Evolutionary conservation across 495 filamentous ascomycete genomes (phyloP).

Genomic region (Penicillium lagena): DNA sequence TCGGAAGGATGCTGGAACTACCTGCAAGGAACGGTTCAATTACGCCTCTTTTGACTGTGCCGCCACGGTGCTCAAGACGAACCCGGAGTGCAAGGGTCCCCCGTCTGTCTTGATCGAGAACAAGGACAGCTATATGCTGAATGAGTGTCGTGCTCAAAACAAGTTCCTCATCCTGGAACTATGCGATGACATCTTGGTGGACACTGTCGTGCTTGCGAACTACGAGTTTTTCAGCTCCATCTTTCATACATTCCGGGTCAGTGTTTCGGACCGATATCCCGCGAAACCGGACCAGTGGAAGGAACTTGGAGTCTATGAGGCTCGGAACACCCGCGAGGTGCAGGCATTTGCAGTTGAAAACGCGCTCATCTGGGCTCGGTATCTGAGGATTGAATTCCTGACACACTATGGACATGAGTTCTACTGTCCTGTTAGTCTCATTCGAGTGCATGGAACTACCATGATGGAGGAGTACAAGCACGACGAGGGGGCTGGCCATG

Average conservation of each 20-base stretch:
- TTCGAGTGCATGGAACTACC: slow-evolving; percentile 89
- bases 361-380: slow-evolving; percentile 91
- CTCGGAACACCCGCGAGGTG: slow-evolving; percentile 83
- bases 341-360: slow-evolving; percentile 91
- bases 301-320: slow-evolving; percentile 80
- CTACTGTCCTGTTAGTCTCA: slow-evolving; percentile 86
- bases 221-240: slow-evolving; percentile 99
- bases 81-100: slow-evolving; percentile 71
- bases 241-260: slow-evolving; percentile 82
- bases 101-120: slow-evolving; percentile 89
- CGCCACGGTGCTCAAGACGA: slow-evolving; percentile 87
- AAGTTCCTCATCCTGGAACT: slow-evolving; percentile 92
- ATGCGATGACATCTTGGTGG: slow-evolving; percentile 88
- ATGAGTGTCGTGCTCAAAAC: slow-evolving; percentile 78
- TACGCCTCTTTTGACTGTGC: slow-evolving; percentile 97
- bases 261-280: slow-evolving; percentile 88
- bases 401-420: slow-evolving; percentile 94
- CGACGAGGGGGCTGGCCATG: slow-evolving; percentile 58
- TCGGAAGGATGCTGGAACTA: slow-evolving; percentile 89
- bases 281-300: slow-evolving; percentile 91
- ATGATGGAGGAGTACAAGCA: slow-evolving; percentile 92
- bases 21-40: slow-evolving; percentile 91
- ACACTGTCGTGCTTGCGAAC: slow-evolving; percentile 92
- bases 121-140: slow-evolving; percentile 98
- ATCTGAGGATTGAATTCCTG: slow-evolving; percentile 84